phyloP scores from a whole-genome alignment of 23 red algal genomes.

The Gracilaria gracilis region DNA sequence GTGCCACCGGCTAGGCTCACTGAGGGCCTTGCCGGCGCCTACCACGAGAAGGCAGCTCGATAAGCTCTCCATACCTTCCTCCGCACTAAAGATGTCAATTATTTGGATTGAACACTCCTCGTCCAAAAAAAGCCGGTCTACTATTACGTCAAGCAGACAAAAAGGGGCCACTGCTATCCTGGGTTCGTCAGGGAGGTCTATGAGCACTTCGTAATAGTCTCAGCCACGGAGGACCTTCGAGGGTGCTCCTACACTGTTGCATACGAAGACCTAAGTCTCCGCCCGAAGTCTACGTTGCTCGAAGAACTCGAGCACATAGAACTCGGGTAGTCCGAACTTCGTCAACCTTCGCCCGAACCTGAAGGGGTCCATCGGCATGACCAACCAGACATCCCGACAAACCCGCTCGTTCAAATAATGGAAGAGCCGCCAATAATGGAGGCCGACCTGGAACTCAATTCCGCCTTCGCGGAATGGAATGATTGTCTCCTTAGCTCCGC shows the following conservation, averaged over 20 bases:
- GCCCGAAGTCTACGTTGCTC: neutral
- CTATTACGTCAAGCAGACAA: neutral
- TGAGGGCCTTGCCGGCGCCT: neutral
- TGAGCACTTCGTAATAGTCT: too few species aligned
- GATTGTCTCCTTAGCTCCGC: neutral
- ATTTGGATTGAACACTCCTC: neutral
- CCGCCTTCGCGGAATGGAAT: neutral
- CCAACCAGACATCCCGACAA: too few species aligned
- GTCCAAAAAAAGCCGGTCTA: neutral
- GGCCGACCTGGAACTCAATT: neutral
- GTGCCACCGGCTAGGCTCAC: too few species aligned
- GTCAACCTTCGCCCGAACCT: neutral
- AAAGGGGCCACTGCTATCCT: neutral
- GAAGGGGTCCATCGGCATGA: neutral
- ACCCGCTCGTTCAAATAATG: neutral
- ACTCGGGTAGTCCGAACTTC: neutral
- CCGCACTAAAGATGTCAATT: too few species aligned
- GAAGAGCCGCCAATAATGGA: too few species aligned
- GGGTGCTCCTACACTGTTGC: neutral
- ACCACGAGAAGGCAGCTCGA: neutral
- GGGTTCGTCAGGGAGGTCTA: neutral
- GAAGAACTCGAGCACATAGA: neutral
- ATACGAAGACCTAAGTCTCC: slow-evolving; percentile 21
- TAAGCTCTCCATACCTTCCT: neutral
- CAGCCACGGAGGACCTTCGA: neutral